phyloP scores from a whole-genome alignment of 345 rosid species.

The Combretum micranthum region DNA sequence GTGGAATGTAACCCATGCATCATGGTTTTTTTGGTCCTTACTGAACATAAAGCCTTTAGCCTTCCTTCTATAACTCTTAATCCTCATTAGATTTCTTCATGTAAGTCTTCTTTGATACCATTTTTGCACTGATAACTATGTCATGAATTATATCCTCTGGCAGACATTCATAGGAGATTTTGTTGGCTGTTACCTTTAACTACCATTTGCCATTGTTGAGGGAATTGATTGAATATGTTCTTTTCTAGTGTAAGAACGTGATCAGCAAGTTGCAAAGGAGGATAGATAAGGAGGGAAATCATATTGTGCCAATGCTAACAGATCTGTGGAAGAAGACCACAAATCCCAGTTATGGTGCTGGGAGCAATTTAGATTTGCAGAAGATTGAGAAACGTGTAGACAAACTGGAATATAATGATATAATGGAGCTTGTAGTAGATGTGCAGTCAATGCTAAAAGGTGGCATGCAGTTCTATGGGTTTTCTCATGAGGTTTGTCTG shows the following conservation, averaged over 20 bases:
- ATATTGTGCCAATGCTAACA: slow-evolving; percentile 84
- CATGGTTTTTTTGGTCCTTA: neutral
- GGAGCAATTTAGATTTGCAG: slow-evolving; percentile 67
- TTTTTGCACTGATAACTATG: too few relatives aligned
- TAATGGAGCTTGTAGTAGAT: slow-evolving; percentile 84
- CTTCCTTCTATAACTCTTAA: too few relatives aligned
- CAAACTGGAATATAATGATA: slow-evolving; percentile 66
- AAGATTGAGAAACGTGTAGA: slow-evolving; percentile 88
- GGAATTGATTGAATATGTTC: slow-evolving; percentile 5
- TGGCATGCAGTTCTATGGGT: slow-evolving; percentile 78
- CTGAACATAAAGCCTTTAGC: too few relatives aligned
- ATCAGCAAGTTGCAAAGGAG: slow-evolving; percentile 85
- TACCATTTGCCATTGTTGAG: neutral
- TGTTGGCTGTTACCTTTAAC: slow-evolving; percentile 2
- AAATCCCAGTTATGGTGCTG: slow-evolving; percentile 56
- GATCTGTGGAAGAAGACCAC: slow-evolving; percentile 85
- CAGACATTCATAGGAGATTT: neutral
- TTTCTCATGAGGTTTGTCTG: slow-evolving; percentile 81
- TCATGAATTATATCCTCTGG: neutral
- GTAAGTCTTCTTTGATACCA: too few relatives aligned
- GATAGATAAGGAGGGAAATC: slow-evolving; percentile 90
- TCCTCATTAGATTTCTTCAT: too few relatives aligned
- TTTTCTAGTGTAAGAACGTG: slow-evolving; percentile 81
- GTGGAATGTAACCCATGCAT: neutral
- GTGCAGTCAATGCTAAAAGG: slow-evolving; percentile 84